Evolutionary conservation across 495 filamentous ascomycete genomes (phyloP).

Genomic region (Penicillium subrubescens): DNA sequence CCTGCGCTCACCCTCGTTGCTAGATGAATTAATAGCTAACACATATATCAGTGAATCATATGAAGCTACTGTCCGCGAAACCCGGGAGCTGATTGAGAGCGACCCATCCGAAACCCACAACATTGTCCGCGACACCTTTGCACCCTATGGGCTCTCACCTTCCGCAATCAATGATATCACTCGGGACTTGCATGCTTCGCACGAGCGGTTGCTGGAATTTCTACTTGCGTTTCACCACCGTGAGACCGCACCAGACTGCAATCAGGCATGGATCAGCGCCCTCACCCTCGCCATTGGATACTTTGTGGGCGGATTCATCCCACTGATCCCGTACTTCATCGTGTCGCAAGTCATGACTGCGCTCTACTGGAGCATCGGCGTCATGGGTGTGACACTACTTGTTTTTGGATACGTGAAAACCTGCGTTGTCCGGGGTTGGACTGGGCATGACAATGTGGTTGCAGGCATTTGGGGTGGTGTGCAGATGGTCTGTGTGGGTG

Average conservation of each 20-base stretch:
- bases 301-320: slow-evolving; percentile 71
- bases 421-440: slow-evolving; percentile 49
- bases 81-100: slow-evolving; percentile 40
- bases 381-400: slow-evolving; percentile 70
- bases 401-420: slow-evolving; percentile 74
- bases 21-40: slow-evolving; percentile 6
- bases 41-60: slow-evolving; percentile 46
- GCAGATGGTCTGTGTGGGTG: slow-evolving; percentile 68
- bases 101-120: slow-evolving; percentile 40
- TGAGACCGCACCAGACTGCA: slow-evolving; percentile 51
- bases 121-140: slow-evolving; percentile 54
- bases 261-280: slow-evolving; percentile 59
- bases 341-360: slow-evolving; percentile 56
- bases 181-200: slow-evolving; percentile 47
- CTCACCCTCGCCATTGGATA: slow-evolving; percentile 70
- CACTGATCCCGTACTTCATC: slow-evolving; percentile 74
- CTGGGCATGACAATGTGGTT: slow-evolving; percentile 39
- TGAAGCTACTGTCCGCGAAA: slow-evolving; percentile 48
- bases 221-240: slow-evolving; percentile 59
- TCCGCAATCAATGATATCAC: slow-evolving; percentile 46
- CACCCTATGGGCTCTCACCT: slow-evolving; percentile 49
- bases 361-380: slow-evolving; percentile 66
- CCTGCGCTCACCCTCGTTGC: slow-evolving; percentile 17
- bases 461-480: slow-evolving; percentile 52
- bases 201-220: slow-evolving; percentile 54